These are phyloP conservation scores for Acer campestre DNA, from an alignment of 345 rosid genomes.

Conservation along the genomic window DNA sequence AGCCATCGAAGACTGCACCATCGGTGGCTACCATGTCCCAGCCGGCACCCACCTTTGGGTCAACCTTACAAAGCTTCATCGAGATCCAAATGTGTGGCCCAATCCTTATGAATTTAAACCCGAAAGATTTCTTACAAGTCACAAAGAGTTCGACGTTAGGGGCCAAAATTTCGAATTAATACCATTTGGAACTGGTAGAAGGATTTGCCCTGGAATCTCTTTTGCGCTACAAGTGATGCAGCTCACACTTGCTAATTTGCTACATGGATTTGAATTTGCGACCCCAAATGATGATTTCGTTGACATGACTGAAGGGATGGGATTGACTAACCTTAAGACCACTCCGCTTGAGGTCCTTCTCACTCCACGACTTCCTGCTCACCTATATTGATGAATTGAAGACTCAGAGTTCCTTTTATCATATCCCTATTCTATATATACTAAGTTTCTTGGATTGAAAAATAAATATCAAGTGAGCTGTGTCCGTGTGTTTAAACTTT, in stretches of 20 bases:
- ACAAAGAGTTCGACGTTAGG: slow-evolving; percentile 29
- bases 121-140: slow-evolving; percentile 41
- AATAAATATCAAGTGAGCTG: too few species aligned
- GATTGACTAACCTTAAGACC: slow-evolving; percentile 13
- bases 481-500: too few species aligned
- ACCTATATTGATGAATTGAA: too few species aligned
- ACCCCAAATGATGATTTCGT: slow-evolving; percentile 20
- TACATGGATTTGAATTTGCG: slow-evolving; percentile 40
- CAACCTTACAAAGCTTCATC: slow-evolving; percentile 38
- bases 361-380: not conserved
- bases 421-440: too few species aligned
- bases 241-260: slow-evolving; percentile 33
- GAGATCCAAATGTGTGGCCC: slow-evolving; percentile 38
- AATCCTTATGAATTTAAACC: slow-evolving; percentile 37
- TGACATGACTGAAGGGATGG: slow-evolving; percentile 23
- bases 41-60: slow-evolving; percentile 36
- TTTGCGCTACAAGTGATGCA: slow-evolving; percentile 34
- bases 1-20: slow-evolving; percentile 39
- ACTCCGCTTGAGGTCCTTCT: slow-evolving; percentile 25
- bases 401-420: too few species aligned
- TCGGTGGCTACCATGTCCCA: slow-evolving; percentile 36
- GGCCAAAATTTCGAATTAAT: slow-evolving; percentile 41
- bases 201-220: slow-evolving; percentile 43
- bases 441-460: too few species aligned
- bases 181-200: slow-evolving; percentile 46